phyloP scores from a whole-genome alignment of 768 basidiomycete species.

The Tubosaeta brunneosetosa region DNA sequence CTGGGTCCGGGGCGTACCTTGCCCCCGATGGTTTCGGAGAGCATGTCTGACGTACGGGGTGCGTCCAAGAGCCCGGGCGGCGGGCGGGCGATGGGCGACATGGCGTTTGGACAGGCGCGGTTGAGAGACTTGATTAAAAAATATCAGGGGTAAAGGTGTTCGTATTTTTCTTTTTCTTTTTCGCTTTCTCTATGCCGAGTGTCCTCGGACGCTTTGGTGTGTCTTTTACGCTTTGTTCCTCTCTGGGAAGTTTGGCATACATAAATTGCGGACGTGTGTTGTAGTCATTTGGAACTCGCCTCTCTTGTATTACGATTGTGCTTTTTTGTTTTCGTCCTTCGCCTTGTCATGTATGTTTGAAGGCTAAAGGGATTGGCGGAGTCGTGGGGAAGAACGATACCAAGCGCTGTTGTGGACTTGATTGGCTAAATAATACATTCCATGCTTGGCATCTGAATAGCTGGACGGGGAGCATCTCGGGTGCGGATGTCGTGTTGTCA shows the following conservation, averaged over 20 bases:
- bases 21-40: conserved; percentile 36
- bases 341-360: too few species aligned
- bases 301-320: neutral
- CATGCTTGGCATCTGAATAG: too few species aligned
- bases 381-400: too few species aligned
- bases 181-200: neutral
- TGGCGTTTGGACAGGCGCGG: conserved; percentile 74
- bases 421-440: too few species aligned
- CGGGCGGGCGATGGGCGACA: conserved; percentile 36
- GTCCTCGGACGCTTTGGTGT: neutral
- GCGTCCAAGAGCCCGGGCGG: conserved; percentile 7
- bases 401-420: too few species aligned
- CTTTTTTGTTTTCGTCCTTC: neutral
- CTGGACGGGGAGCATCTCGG: too few species aligned
- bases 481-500: too few species aligned
- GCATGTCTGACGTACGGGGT: conserved; percentile 16
- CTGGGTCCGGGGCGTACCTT: conserved; percentile 12
- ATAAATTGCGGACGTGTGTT: conserved; percentile 6
- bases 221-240: neutral
- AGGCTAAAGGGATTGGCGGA: too few species aligned
- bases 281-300: neutral
- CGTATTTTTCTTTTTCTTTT: neutral
- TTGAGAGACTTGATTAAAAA: conserved; percentile 78
- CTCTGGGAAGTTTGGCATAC: neutral
- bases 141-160: conserved; percentile 48